Conservation (phyloP, 148 eudicot genomes). For the Silene latifolia region DNA sequence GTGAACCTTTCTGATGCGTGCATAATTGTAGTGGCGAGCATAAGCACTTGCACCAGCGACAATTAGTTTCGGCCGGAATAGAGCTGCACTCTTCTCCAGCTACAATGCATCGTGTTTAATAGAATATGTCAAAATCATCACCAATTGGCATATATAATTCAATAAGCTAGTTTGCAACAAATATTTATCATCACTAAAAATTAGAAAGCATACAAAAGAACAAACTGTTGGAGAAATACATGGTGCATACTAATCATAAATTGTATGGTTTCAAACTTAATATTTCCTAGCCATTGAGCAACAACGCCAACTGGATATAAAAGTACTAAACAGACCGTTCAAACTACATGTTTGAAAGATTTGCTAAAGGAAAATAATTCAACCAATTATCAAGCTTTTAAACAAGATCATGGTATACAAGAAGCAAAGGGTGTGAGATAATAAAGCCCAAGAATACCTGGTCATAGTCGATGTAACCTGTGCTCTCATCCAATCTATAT, state of each 20-base stretch:
- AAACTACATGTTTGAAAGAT: slow-evolving; percentile 8
- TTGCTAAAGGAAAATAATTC: not conserved
- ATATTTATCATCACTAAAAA: not conserved
- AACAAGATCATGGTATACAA: not conserved
- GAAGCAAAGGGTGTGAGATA: slow-evolving; percentile 2
- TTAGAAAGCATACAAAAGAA: not conserved
- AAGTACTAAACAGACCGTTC: not conserved
- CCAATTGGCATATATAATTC: not conserved
- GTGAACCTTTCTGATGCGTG: slow-evolving; percentile 75
- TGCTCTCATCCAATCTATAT: slow-evolving; percentile 88
- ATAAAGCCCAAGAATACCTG: slow-evolving; percentile 47
- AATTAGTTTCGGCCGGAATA: slow-evolving; percentile 92
- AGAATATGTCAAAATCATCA: not conserved
- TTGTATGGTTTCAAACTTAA: not conserved
- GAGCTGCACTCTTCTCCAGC: slow-evolving; percentile 95
- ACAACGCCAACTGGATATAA: not conserved
- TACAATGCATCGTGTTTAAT: slow-evolving; percentile 30
- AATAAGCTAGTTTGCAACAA: not conserved
- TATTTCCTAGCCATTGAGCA: not conserved
- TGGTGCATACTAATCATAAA: not conserved
- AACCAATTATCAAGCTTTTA: not conserved
- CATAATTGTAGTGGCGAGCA: slow-evolving; percentile 94
- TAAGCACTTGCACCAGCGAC: slow-evolving; percentile 99
- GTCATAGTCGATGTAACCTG: slow-evolving; percentile 93
- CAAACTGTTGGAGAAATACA: not conserved